Evolutionary conservation across 306 rosid species (phyloP), one percentile per base, ranked within the genome.

Genomic region (Pueraria montana): DNA sequence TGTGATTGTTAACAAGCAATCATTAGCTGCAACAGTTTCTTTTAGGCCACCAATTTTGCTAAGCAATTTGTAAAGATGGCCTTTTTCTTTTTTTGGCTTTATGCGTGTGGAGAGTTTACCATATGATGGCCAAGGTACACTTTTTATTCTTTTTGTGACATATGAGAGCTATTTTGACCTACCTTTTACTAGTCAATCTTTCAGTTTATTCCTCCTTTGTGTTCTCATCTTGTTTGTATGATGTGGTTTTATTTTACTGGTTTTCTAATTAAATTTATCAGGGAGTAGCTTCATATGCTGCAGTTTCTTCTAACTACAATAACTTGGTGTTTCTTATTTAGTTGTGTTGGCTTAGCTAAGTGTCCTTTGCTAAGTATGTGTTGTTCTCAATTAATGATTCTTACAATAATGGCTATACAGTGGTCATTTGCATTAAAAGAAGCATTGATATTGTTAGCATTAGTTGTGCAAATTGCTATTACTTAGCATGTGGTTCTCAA

Each of bases 401-500:
- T 67, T 72, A 11, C 32, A 66, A 24, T 45, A 61, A 49, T 63
- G 46, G 20, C 58, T 53, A 34, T 77, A 64, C 53, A 12, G 58
- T 72, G 84, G 48, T 74, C 69, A 30, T 68, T 63, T 72, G 56
- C 82, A 81, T 83, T 23, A 64, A 72, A 68, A 53, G 45, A n/a
- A 55, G 83, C 63, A 76, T 49, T 40, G 58, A 10, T 46, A 52
- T 80, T 55, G 61, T 79, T 74, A 63, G 74, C 63, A 58, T 73
- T 82, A 65, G 77, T 58, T 56, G 78, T 59, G 13, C 27, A 14
- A 70, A 70, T 80, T 76, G 49, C 67, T 59, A 21, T 65, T 83
- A 58, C 80, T 32, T 48, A 55, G 64, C 13, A 61, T 84, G 86
- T 87, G 77, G 63, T 77, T 55, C 68, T 76, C 76, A 76, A 65